Percentiles rank a stretch among this genome's conserved stretches.
These are phyloP conservation scores for Lolium rigidum DNA, from an alignment of 176 grass and related monocot species.

Conservation along the genomic window DNA sequence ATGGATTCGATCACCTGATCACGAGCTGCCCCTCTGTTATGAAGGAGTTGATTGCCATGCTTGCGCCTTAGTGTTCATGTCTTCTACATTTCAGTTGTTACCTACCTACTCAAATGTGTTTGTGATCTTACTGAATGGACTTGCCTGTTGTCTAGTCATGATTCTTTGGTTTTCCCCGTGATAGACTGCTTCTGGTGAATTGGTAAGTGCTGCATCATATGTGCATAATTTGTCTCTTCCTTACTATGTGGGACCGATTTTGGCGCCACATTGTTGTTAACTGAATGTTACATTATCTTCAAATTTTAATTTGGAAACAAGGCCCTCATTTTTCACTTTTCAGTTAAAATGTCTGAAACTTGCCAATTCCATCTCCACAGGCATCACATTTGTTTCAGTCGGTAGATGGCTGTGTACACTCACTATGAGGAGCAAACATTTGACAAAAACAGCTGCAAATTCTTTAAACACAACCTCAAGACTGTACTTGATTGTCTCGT, in stretches of 20 bases:
- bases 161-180: neutral
- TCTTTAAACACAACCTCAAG: neutral
- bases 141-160: neutral
- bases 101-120: neutral
- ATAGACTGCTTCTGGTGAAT: neutral
- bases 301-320: neutral
- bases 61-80: neutral
- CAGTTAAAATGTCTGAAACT: neutral
- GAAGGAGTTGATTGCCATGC: neutral
- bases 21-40: neutral
- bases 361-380: neutral
- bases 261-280: neutral
- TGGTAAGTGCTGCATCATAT: neutral
- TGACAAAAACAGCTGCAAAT: neutral
- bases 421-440: neutral
- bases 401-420: neutral
- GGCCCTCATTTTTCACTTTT: no score
- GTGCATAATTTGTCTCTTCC: neutral
- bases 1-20: neutral
- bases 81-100: neutral
- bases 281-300: neutral
- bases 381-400: neutral
- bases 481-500: neutral
- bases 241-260: neutral
- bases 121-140: no score